These are phyloP conservation scores for Pleurotus sapidus DNA, from an alignment of 768 basidiomycete species.

Conservation along the genomic window DNA sequence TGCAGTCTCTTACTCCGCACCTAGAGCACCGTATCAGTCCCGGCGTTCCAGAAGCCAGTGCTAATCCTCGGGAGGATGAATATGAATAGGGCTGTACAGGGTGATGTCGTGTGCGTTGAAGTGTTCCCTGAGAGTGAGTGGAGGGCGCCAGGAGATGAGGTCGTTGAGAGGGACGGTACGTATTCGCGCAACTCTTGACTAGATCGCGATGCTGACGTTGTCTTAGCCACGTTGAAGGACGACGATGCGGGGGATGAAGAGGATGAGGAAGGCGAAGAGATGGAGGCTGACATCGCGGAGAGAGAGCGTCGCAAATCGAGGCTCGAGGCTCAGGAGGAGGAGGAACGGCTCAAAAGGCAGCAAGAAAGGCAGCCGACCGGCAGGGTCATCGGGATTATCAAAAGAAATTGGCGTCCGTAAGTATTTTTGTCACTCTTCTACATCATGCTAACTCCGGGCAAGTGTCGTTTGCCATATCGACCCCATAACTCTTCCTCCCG, in stretches of 20 bases:
- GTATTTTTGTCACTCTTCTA: constrained; percentile 62
- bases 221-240: constrained; percentile 75
- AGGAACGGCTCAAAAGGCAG: constrained; percentile 22
- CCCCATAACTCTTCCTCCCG: constrained; percentile 86
- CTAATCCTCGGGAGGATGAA: constrained; percentile 86
- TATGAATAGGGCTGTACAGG: constrained; percentile 94
- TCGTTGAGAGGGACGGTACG: constrained; percentile 89
- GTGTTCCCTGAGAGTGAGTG: constrained; percentile 85
- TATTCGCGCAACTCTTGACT: neutral
- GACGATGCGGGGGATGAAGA: constrained; percentile 84
- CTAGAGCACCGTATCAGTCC: constrained; percentile 79
- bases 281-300: constrained; percentile 8
- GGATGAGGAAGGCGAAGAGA: constrained; percentile 38
- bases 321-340: constrained; percentile 34
- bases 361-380: constrained; percentile 88
- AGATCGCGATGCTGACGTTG: constrained; percentile 17
- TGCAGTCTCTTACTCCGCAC: neutral
- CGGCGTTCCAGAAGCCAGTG: constrained; percentile 68
- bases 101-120: constrained; percentile 90
- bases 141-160: constrained; percentile 90
- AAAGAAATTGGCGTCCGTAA: constrained; percentile 93
- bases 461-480: constrained; percentile 97
- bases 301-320: constrained; percentile 38
- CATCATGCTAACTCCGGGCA: constrained; percentile 58
- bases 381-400: constrained; percentile 85